Evolutionary conservation across 2,329 filamentous ascomycete species (phyloP).

Genomic region (Pseudogymnoascus sp.): DNA sequence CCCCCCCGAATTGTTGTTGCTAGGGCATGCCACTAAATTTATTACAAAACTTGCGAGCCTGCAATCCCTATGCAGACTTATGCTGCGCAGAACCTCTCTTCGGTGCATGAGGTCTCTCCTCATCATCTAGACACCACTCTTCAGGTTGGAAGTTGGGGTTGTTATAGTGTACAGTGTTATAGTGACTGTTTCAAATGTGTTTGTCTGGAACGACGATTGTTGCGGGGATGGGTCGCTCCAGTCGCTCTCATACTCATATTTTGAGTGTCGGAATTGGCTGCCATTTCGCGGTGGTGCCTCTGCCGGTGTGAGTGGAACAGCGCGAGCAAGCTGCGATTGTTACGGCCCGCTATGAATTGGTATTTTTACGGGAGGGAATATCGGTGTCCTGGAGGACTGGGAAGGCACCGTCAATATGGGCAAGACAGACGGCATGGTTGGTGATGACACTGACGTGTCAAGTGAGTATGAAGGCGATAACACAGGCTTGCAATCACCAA

Average conservation of each 20-base stretch:
- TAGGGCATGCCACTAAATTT: too few relatives aligned
- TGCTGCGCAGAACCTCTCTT: too few relatives aligned
- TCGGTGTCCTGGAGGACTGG: background rate
- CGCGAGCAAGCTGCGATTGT: background rate
- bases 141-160: slow-evolving; percentile 56
- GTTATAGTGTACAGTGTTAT: slow-evolving; percentile 59
- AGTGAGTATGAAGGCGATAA: background rate
- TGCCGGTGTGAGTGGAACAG: background rate
- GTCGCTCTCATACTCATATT: slow-evolving; percentile 27
- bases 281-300: background rate
- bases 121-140: slow-evolving; percentile 35
- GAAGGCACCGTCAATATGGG: background rate
- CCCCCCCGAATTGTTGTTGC: too few relatives aligned
- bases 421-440: background rate
- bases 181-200: slow-evolving; percentile 56
- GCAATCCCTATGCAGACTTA: too few relatives aligned
- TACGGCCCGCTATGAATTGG: slow-evolving; percentile 22
- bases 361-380: too few relatives aligned
- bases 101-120: slow-evolving; percentile 17
- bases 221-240: slow-evolving; percentile 22
- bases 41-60: too few relatives aligned
- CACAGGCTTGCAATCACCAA: background rate
- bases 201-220: slow-evolving; percentile 36
- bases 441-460: background rate
- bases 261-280: slow-evolving; percentile 27